Percentiles rank a stretch among this genome's conserved stretches.
phyloP scores from a whole-genome alignment of 2,329 filamentous ascomycete genomes.

The Fusarium protoensiforme region DNA sequence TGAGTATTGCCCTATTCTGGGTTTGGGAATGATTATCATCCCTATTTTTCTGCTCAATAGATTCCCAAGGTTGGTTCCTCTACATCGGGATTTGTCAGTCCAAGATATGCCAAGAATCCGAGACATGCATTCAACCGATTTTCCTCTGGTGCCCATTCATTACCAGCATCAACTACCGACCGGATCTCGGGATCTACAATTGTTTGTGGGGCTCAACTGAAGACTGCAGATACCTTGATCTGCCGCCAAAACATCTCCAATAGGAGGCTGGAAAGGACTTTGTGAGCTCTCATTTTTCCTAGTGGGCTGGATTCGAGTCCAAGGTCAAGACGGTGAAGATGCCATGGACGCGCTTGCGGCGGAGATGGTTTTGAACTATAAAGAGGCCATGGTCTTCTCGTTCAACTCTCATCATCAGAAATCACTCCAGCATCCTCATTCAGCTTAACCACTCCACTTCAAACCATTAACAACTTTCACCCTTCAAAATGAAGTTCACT shows the following conservation, averaged over 20 bases:
- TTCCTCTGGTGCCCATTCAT: background rate
- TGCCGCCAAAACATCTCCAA: background rate
- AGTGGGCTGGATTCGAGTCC: background rate
- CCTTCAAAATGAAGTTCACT: conserved; percentile 31
- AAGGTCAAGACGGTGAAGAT: background rate
- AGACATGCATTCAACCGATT: background rate
- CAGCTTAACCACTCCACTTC: conserved; percentile 1
- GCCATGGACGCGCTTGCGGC: background rate
- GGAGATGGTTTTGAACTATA: conserved; percentile 1
- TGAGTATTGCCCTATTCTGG: background rate
- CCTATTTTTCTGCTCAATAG: background rate
- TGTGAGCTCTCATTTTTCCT: background rate
- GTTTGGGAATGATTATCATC: background rate
- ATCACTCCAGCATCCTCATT: background rate
- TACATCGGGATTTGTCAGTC: background rate
- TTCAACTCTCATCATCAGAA: conserved; percentile 16
- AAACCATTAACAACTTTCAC: background rate
- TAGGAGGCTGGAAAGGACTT: background rate
- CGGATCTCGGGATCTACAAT: background rate
- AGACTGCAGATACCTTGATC: conserved; percentile 5
- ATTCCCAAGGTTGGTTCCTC: background rate
- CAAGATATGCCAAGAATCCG: background rate
- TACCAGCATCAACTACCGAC: background rate
- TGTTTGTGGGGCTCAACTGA: background rate
- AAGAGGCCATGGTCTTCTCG: conserved; percentile 1